A percentile compares a stretch with the other conserved stretches of the same genome.
Conservation (phyloP, 2,329 filamentous ascomycete genomes). For the Penicillium sp. region DNA sequence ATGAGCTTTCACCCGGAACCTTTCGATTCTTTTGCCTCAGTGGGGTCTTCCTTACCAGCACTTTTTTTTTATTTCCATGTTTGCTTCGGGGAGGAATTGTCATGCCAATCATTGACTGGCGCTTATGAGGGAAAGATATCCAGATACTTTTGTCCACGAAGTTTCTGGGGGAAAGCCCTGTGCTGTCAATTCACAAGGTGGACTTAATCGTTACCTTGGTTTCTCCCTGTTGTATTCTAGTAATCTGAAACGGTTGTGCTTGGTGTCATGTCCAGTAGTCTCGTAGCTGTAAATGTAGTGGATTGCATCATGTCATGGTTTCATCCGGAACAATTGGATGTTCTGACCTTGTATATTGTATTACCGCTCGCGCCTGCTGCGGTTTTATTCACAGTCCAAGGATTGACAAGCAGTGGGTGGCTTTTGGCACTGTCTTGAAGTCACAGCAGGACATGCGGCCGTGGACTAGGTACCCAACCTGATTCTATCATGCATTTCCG, state of each 20-base stretch:
- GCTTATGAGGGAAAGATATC: conserved; percentile 99
- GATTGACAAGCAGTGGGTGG: too few species aligned
- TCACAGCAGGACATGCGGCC: too few species aligned
- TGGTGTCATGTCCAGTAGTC: conserved; percentile 27
- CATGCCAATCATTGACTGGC: conserved; percentile 62
- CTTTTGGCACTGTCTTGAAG: too few species aligned
- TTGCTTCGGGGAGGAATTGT: conserved; percentile 40
- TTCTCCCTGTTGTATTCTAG: conserved; percentile 42
- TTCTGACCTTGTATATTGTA: too few species aligned
- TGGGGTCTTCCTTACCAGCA: conserved; percentile 25
- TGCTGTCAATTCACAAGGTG: conserved; percentile 74
- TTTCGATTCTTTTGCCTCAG: conserved; percentile 31
- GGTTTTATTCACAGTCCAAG: too few species aligned
- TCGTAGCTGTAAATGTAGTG: conserved; percentile 11
- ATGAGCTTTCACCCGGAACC: conserved; percentile 32
- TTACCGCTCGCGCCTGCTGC: too few species aligned
- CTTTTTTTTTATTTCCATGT: conserved; percentile 29
- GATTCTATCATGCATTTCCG: too few species aligned
- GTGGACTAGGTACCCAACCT: too few species aligned
- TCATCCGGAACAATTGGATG: neutral
- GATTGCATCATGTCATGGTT: neutral
- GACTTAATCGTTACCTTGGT: conserved; percentile 84
- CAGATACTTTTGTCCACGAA: conserved; percentile 46
- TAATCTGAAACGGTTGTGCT: conserved; percentile 40
- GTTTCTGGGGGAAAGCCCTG: conserved; percentile 93